These are phyloP conservation scores for Cytauxzoon felis DNA, from an alignment of 169 alveolate species.

Conservation along the genomic window DNA sequence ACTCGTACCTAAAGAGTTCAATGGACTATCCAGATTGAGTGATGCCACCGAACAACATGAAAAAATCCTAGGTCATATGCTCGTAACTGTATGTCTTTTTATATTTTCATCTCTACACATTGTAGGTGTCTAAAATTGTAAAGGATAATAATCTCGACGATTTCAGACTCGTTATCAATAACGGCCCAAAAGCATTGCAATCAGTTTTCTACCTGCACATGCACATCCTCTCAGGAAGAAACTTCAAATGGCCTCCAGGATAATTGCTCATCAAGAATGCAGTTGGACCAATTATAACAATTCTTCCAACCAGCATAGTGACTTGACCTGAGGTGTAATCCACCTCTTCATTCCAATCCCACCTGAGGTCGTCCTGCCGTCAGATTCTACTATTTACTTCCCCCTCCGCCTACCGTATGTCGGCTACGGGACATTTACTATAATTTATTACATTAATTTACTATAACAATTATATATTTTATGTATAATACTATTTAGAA, in stretches of 20 bases:
- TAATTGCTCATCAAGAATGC: no score
- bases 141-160: slow-evolving; percentile 80
- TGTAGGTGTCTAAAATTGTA: slow-evolving; percentile 80
- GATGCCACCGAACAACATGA: slow-evolving; percentile 82
- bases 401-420: no score
- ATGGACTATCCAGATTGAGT: slow-evolving; percentile 82
- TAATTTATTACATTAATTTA: no score
- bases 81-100: slow-evolving; percentile 68
- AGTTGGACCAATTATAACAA: no score
- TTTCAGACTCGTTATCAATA: slow-evolving; percentile 87
- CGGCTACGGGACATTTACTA: no score
- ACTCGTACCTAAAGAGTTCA: slow-evolving; percentile 85
- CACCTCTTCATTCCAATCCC: no score
- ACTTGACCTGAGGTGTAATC: no score
- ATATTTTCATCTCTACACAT: not conserved
- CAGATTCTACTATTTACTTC: no score
- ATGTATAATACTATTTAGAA: no score
- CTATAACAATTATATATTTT: no score
- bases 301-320: no score
- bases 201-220: slow-evolving; percentile 87
- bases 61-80: slow-evolving; percentile 84
- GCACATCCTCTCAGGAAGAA: slow-evolving; percentile 81
- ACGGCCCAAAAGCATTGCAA: slow-evolving; percentile 87
- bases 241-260: slow-evolving; percentile 85
- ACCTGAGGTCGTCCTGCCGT: no score